Percentiles rank a stretch among this genome's conserved stretches.
Conservation (phyloP, 495 filamentous ascomycete species). For the Rostrohypoxylon terebratum region DNA sequence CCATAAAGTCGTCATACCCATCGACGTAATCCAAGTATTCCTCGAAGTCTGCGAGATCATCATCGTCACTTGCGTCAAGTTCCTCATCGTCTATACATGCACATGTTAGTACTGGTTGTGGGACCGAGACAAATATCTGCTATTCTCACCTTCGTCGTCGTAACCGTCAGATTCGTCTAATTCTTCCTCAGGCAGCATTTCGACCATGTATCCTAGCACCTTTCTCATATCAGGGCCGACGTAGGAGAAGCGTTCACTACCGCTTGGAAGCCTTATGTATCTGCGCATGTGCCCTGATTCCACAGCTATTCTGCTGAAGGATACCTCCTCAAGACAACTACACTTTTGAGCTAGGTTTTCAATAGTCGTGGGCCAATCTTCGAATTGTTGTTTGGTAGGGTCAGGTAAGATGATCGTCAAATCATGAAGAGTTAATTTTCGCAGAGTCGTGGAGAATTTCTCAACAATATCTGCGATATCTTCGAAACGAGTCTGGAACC, state of each 20-base stretch:
- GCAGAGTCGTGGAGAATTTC: slow-evolving; percentile 52
- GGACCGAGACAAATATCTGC: not conserved
- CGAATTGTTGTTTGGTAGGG: not conserved
- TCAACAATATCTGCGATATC: slow-evolving; percentile 44
- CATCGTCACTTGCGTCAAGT: not conserved
- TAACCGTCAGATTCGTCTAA: not conserved
- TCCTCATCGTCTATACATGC: slow-evolving; percentile 12
- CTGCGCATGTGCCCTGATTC: not conserved
- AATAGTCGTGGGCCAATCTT: slow-evolving; percentile 1
- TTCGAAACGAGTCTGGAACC: not conserved
- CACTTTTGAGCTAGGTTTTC: not conserved
- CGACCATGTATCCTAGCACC: not conserved
- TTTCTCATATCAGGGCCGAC: slow-evolving; percentile 5
- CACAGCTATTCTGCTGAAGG: not conserved
- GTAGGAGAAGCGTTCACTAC: slow-evolving; percentile 10
- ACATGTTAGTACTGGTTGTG: not conserved
- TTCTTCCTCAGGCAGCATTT: not conserved
- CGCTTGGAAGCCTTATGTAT: not conserved
- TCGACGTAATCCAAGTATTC: slow-evolving; percentile 5
- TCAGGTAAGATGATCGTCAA: not conserved
- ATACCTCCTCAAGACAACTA: slow-evolving; percentile 7
- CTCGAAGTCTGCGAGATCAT: not conserved
- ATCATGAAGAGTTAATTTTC: slow-evolving; percentile 44
- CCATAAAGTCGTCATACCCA: not conserved
- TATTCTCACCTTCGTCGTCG: not conserved